Conservation (phyloP, 1,284 basidiomycete species). For the Coriolopsis trogii region DNA sequence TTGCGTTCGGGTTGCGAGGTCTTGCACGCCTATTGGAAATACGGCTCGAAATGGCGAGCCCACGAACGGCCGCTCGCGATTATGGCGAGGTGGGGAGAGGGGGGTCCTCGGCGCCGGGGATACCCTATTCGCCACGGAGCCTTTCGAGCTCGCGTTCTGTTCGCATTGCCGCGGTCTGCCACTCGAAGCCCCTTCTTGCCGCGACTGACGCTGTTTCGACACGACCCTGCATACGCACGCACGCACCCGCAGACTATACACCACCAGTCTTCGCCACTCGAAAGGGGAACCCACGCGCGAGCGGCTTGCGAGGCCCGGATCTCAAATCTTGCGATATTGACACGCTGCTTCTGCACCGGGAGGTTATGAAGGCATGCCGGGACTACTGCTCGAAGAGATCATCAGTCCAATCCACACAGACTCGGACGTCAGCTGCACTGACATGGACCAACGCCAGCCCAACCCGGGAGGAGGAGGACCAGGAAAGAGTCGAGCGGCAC, state of each 20-base stretch:
- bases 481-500: conserved; percentile 5
- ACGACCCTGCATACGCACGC: too few relatives aligned
- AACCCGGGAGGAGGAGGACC: conserved; percentile 3
- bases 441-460: conserved; percentile 6
- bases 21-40: conserved; percentile 21
- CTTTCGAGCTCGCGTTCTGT: conserved; percentile 1
- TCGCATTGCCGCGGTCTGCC: background rate
- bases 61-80: background rate
- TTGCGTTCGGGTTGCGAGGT: conserved; percentile 20
- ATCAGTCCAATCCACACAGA: background rate
- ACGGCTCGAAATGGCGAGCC: conserved; percentile 2
- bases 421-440: conserved; percentile 1
- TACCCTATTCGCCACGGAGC: conserved; percentile 11
- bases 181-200: too few relatives aligned
- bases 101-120: background rate
- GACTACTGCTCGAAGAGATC: conserved; percentile 2
- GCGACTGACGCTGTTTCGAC: too few relatives aligned
- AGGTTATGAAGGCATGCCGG: conserved; percentile 9
- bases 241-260: too few relatives aligned
- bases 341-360: background rate
- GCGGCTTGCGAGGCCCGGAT: conserved; percentile 10
- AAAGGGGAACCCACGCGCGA: too few relatives aligned
- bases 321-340: conserved; percentile 5
- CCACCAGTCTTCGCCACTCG: too few relatives aligned
- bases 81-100: background rate